Evolutionary conservation across 2,329 filamentous ascomycete species (phyloP).

Genomic region (Pseudogymnoascus sp.): DNA sequence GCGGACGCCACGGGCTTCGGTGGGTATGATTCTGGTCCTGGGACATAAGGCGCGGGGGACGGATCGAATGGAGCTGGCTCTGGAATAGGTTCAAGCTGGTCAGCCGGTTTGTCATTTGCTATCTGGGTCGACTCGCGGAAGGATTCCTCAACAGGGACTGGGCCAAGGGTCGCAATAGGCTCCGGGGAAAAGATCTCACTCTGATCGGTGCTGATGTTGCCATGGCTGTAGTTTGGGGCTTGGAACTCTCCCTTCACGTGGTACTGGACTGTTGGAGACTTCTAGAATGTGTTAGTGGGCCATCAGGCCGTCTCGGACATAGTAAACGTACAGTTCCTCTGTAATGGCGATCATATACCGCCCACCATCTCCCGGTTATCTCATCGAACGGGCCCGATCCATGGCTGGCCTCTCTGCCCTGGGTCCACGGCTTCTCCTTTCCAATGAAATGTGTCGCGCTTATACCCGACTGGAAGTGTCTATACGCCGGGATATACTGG

Average conservation of each 20-base stretch:
- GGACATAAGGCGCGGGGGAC: background rate
- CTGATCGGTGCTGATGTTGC: slow-evolving; percentile 13
- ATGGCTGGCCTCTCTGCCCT: slow-evolving; percentile 48
- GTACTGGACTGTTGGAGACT: slow-evolving; percentile 26
- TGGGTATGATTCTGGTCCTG: slow-evolving; percentile 11
- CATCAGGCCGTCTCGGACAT: background rate
- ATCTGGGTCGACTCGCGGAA: slow-evolving; percentile 20
- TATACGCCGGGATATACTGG: slow-evolving; percentile 92
- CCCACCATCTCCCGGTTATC: slow-evolving; percentile 85
- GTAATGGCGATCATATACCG: slow-evolving; percentile 86
- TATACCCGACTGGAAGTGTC: slow-evolving; percentile 84
- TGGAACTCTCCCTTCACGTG: slow-evolving; percentile 29
- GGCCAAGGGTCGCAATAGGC: background rate
- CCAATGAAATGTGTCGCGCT: slow-evolving; percentile 94
- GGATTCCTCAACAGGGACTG: slow-evolving; percentile 16
- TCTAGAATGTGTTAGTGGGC: background rate
- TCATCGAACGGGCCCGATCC: slow-evolving; percentile 67
- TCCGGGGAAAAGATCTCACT: background rate
- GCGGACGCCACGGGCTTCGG: slow-evolving; percentile 12
- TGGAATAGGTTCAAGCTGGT: background rate
- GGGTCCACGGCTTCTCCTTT: slow-evolving; percentile 78
- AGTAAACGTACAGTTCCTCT: slow-evolving; percentile 39
- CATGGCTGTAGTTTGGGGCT: slow-evolving; percentile 22
- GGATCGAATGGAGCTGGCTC: slow-evolving; percentile 8
- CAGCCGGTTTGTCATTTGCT: slow-evolving; percentile 12